phyloP scores from a whole-genome alignment of 108 stramenopile genomes.

The Licmophora abbreviata region DNA sequence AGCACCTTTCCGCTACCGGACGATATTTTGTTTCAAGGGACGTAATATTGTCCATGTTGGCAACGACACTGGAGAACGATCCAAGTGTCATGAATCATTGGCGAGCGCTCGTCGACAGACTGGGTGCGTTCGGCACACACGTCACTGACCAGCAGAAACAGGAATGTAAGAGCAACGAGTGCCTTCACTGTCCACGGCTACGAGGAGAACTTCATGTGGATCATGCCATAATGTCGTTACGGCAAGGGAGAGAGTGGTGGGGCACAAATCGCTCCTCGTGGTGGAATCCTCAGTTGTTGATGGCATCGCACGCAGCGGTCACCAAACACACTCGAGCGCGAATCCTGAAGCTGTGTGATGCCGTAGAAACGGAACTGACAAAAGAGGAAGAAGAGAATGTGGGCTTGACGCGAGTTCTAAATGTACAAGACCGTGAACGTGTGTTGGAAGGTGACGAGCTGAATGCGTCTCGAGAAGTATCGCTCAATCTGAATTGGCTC shows the following conservation, averaged over 20 bases:
- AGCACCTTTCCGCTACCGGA: neutral
- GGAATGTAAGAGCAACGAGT: neutral
- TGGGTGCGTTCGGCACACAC: conserved; percentile 12
- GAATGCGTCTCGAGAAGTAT: neutral
- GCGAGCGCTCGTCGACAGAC: conserved; percentile 11
- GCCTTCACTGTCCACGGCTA: neutral
- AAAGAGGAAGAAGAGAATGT: neutral
- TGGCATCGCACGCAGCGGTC: neutral
- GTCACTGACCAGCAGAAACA: too few species aligned
- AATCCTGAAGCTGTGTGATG: conserved; percentile 6
- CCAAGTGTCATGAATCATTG: conserved; percentile 15
- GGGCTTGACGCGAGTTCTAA: neutral
- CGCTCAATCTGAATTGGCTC: too few species aligned
- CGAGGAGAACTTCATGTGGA: neutral
- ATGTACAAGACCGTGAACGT: neutral
- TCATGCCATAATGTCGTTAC: neutral
- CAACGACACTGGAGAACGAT: conserved; percentile 17
- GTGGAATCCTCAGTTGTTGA: conserved; percentile 8
- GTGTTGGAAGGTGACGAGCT: neutral
- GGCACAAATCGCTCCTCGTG: conserved; percentile 1
- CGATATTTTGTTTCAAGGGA: neutral
- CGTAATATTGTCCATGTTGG: conserved; percentile 2
- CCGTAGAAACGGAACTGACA: neutral
- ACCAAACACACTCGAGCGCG: neutral
- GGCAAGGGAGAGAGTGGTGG: conserved; percentile 23